Conservation (phyloP, 225 moss, liverwort and hornwort genomes). For the Sphagnum contortum region DNA sequence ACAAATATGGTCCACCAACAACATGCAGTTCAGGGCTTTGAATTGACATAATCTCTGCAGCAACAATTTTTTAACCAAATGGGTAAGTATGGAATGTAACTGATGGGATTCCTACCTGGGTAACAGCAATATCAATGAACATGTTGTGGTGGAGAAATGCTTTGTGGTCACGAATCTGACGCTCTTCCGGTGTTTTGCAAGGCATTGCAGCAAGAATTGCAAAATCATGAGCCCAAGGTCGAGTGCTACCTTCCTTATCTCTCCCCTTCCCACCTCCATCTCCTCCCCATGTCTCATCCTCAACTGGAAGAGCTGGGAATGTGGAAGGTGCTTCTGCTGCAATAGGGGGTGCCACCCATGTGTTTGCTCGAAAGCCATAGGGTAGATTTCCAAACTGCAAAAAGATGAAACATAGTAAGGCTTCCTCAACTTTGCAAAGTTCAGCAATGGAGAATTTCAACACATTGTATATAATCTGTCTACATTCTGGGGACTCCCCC, state of each 20-base stretch:
- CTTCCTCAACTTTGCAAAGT: no score
- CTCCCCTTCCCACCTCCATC: slow-evolving; percentile 51
- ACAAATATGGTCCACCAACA: neutral
- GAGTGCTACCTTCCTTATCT: slow-evolving; percentile 18
- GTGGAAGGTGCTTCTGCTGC: slow-evolving; percentile 38
- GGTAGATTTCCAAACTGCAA: slow-evolving; percentile 65
- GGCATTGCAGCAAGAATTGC: slow-evolving; percentile 46
- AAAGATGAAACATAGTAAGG: neutral
- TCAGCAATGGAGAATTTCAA: no score
- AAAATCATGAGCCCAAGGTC: slow-evolving; percentile 54
- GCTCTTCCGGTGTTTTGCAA: slow-evolving; percentile 48
- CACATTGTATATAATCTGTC: no score
- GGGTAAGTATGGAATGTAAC: neutral
- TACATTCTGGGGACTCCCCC: no score
- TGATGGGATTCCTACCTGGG: slow-evolving; percentile 17
- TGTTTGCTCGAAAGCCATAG: slow-evolving; percentile 57
- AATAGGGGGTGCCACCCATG: slow-evolving; percentile 53
- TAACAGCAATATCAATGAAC: slow-evolving; percentile 51
- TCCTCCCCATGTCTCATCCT: slow-evolving; percentile 46
- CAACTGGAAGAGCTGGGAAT: slow-evolving; percentile 44
- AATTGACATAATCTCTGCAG: no score
- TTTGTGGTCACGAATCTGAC: slow-evolving; percentile 51
- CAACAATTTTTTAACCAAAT: neutral
- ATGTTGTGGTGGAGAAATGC: slow-evolving; percentile 47
- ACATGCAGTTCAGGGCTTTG: no score